phyloP scores from a whole-genome alignment of 306 rosid genomes.

The Astragalus glycyphyllos region DNA sequence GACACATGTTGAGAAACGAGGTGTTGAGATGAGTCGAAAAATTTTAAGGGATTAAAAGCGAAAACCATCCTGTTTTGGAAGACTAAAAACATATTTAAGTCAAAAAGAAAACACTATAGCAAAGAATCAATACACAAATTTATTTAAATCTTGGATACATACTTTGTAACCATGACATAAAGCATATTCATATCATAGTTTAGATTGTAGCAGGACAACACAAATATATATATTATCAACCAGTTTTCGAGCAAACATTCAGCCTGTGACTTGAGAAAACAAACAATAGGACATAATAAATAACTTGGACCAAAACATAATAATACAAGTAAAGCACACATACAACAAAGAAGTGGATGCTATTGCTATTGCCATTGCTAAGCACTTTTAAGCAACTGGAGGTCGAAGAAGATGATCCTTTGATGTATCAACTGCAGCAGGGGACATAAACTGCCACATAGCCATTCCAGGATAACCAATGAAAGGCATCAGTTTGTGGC shows the following conservation, averaged over 20 bases:
- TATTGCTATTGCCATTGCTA: conserved; percentile 44
- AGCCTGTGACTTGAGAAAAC: conserved; percentile 38
- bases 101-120: background rate
- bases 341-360: conserved; percentile 41
- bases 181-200: conserved; percentile 32
- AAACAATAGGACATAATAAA: conserved; percentile 34
- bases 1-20: no score
- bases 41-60: no score
- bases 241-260: conserved; percentile 35
- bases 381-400: conserved; percentile 80
- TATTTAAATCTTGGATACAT: conserved; percentile 26
- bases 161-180: conserved; percentile 32
- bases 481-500: conserved; percentile 78
- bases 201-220: conserved; percentile 32
- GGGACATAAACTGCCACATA: conserved; percentile 97
- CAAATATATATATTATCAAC: conserved; percentile 27
- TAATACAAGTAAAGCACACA: conserved; percentile 26
- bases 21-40: no score
- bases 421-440: conserved; percentile 81
- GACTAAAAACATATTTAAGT: background rate
- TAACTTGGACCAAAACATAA: conserved; percentile 30
- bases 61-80: no score
- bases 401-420: conserved; percentile 91
- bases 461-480: conserved; percentile 86
- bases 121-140: conserved; percentile 25